Percentiles rank a stretch among this genome's conserved stretches.
Conservation (phyloP, 805 yeast genomes). For the Wickerhamomyces chambardii region DNA sequence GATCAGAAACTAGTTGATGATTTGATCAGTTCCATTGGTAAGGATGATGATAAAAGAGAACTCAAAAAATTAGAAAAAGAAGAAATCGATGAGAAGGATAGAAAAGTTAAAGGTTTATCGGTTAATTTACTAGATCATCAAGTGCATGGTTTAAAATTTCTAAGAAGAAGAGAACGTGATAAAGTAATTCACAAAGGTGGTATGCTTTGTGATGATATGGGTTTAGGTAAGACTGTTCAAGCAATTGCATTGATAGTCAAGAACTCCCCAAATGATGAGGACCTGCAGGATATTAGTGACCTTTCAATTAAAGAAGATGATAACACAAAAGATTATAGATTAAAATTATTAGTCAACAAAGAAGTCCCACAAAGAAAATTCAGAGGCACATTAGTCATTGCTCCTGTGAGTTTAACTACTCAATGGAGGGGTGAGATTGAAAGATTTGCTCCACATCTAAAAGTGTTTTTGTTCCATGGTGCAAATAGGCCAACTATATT, state of each 20-base stretch:
- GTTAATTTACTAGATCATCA: slow-evolving; percentile 38
- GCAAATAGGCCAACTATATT: slow-evolving; percentile 24
- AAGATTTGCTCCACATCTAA: slow-evolving; percentile 36
- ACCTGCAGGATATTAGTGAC: slow-evolving; percentile 1
- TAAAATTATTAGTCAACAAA: slow-evolving; percentile 1
- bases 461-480: slow-evolving; percentile 49
- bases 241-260: slow-evolving; percentile 47
- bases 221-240: slow-evolving; percentile 81
- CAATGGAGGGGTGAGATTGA: slow-evolving; percentile 69
- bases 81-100: slow-evolving; percentile 12
- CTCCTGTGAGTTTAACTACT: slow-evolving; percentile 64
- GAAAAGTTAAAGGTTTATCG: slow-evolving; percentile 25
- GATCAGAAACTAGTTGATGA: slow-evolving; percentile 8
- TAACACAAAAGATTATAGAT: background rate
- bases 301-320: background rate
- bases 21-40: slow-evolving; percentile 7
- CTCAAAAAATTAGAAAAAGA: slow-evolving; percentile 5
- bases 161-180: slow-evolving; percentile 26
- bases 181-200: slow-evolving; percentile 36
- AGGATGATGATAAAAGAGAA: slow-evolving; percentile 9
- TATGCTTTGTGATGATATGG: slow-evolving; percentile 84
- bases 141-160: slow-evolving; percentile 31
- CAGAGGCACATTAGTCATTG: slow-evolving; percentile 49
- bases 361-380: slow-evolving; percentile 9
- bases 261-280: slow-evolving; percentile 14